phyloP scores from a whole-genome alignment of 108 stramenopile species.

The Cyclotella cryptica region DNA sequence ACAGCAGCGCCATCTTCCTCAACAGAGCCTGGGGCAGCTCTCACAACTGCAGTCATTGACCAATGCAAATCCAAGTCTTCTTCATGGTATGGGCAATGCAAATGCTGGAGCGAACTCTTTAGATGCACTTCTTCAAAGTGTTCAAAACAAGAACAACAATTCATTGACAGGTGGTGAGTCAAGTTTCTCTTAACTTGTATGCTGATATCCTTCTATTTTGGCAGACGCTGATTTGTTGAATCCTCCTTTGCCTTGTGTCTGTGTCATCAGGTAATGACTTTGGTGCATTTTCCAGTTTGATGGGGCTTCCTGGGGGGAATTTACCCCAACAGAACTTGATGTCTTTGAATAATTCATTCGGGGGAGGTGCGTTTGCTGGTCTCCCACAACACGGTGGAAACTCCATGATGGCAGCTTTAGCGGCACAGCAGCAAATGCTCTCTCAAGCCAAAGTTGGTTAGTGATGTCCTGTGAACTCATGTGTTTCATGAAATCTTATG shows the following conservation, averaged over 20 bases:
- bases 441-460: conserved; percentile 23
- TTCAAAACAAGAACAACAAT: conserved; percentile 21
- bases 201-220: too few relatives aligned
- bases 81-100: conserved; percentile 34
- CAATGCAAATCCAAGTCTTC: conserved; percentile 3
- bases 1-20: conserved; percentile 17
- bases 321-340: conserved; percentile 31
- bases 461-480: neutral
- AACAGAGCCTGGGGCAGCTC: neutral
- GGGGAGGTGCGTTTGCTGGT: conserved; percentile 16
- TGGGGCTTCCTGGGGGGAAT: conserved; percentile 14
- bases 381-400: conserved; percentile 16
- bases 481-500: neutral
- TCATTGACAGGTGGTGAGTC: neutral
- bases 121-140: conserved; percentile 32
- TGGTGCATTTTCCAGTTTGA: conserved; percentile 18
- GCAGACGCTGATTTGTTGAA: too few relatives aligned
- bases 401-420: conserved; percentile 32
- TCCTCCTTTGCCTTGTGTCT: neutral
- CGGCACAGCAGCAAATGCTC: conserved; percentile 46
- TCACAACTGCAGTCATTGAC: neutral
- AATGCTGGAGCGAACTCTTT: conserved; percentile 7
- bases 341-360: conserved; percentile 30
- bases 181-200: neutral
- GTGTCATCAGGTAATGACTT: neutral